Percentiles rank a stretch among this genome's conserved stretches.
phyloP scores from a whole-genome alignment of 305 asterid species.

The Petunia hybrid region DNA sequence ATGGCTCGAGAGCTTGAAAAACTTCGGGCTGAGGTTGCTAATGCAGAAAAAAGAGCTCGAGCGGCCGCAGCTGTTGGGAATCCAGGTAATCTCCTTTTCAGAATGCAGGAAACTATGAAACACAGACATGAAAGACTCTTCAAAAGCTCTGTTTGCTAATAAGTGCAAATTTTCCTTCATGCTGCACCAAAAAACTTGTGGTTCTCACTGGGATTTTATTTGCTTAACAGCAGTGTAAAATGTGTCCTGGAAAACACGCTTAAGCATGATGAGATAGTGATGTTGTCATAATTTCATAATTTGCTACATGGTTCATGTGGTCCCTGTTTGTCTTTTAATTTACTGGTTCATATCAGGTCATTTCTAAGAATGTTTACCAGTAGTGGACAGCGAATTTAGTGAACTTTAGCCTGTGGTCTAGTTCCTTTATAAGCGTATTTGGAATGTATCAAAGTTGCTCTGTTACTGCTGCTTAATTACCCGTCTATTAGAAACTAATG shows the following conservation, averaged over 20 bases:
- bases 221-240: background rate
- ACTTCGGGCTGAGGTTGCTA: slow-evolving; percentile 93
- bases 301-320: background rate
- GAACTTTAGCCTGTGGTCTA: background rate
- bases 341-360: background rate
- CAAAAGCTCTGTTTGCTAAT: background rate
- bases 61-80: slow-evolving; percentile 67
- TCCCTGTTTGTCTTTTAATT: background rate
- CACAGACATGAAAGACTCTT: background rate
- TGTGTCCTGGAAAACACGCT: background rate
- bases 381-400: background rate
- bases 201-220: slow-evolving; percentile 3
- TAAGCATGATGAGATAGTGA: background rate
- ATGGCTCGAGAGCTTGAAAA: slow-evolving; percentile 95
- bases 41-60: slow-evolving; percentile 82
- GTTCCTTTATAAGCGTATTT: background rate
- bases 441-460: background rate
- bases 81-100: slow-evolving; percentile 56
- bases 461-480: background rate
- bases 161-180: background rate
- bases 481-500: background rate
- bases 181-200: background rate
- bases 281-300: background rate
- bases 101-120: slow-evolving; percentile 20
- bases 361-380: background rate